Percentiles rank a stretch among this genome's conserved stretches.
Evolutionary conservation across 2,329 filamentous ascomycete species (phyloP).

Genomic region (Fusarium mexicanum): DNA sequence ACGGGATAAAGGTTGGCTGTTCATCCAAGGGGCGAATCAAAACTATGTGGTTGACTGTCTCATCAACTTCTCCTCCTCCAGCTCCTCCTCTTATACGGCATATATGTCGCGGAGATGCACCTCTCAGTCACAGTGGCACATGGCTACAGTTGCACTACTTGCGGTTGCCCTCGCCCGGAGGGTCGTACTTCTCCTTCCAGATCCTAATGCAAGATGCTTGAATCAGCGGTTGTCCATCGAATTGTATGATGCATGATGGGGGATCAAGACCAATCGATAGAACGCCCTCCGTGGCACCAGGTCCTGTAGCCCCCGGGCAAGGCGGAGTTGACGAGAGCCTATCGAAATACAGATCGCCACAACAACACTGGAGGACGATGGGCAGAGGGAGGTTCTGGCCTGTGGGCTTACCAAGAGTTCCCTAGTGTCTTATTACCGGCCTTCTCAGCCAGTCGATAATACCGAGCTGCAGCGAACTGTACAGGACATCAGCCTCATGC

Average conservation of each 20-base stretch:
- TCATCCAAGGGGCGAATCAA: background rate
- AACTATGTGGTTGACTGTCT: constrained; percentile 2
- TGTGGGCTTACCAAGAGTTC: constrained; percentile 85
- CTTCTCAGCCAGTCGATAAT: constrained; percentile 90
- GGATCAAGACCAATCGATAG: constrained; percentile 10
- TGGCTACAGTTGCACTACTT: constrained; percentile 43
- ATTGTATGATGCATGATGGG: constrained; percentile 10
- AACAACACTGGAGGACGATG: constrained; percentile 11
- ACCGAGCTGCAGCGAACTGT: constrained; percentile 83
- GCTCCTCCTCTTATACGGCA: constrained; percentile 12
- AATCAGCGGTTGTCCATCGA: constrained; percentile 27
- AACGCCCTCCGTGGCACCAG: constrained; percentile 13
- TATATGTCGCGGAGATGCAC: constrained; percentile 11
- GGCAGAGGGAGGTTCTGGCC: constrained; percentile 21
- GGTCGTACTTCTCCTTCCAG: constrained; percentile 95
- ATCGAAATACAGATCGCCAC: constrained; percentile 27
- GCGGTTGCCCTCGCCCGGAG: constrained; percentile 55
- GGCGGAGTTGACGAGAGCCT: constrained; percentile 23
- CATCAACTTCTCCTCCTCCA: background rate
- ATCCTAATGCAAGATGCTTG: constrained; percentile 69
- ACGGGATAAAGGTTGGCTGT: constrained; percentile 19
- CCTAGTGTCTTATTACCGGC: constrained; percentile 90
- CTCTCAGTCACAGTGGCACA: constrained; percentile 20
- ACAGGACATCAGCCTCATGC: constrained; percentile 61
- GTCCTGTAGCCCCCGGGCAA: constrained; percentile 14